Evolutionary conservation across 768 basidiomycete genomes (phyloP).

Genomic region (Suillus plorans): DNA sequence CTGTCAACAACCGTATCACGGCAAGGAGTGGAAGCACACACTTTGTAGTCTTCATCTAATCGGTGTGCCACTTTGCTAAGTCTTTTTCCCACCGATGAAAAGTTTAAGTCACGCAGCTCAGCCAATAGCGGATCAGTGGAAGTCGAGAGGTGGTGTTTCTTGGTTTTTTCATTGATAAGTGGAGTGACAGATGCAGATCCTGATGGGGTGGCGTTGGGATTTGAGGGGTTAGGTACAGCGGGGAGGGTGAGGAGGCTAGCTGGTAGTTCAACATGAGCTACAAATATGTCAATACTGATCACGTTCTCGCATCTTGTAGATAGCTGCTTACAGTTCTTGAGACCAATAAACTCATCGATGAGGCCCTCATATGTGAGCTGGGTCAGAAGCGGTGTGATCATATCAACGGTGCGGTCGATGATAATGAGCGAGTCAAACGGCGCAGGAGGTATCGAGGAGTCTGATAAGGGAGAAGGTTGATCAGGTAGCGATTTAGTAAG

Average conservation of each 20-base stretch:
- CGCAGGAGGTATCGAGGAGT: slow-evolving; percentile 47
- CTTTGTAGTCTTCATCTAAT: slow-evolving; percentile 92
- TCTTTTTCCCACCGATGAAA: slow-evolving; percentile 81
- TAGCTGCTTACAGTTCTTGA: slow-evolving; percentile 74
- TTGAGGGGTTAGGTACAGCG: slow-evolving; percentile 37
- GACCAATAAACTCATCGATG: slow-evolving; percentile 87
- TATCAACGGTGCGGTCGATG: slow-evolving; percentile 87
- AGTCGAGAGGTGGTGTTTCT: slow-evolving; percentile 84
- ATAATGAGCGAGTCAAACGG: slow-evolving; percentile 86
- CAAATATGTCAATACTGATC: neutral
- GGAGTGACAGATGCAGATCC: slow-evolving; percentile 45
- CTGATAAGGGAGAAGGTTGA: slow-evolving; percentile 36
- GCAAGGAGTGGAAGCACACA: slow-evolving; percentile 24
- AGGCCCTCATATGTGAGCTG: slow-evolving; percentile 97
- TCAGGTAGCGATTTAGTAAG: slow-evolving; percentile 60
- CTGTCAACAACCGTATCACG: slow-evolving; percentile 7
- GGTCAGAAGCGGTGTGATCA: slow-evolving; percentile 94
- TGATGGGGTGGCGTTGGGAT: slow-evolving; percentile 40
- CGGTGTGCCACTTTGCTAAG: slow-evolving; percentile 80
- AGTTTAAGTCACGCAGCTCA: slow-evolving; percentile 89
- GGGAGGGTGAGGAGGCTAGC: slow-evolving; percentile 65
- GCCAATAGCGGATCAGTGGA: slow-evolving; percentile 75
- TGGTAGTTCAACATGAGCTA: slow-evolving; percentile 82
- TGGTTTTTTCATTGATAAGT: slow-evolving; percentile 77
- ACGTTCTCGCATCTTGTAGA: neutral